phyloP scores from a whole-genome alignment of 345 rosid genomes.

The Mercurialis annua region DNA sequence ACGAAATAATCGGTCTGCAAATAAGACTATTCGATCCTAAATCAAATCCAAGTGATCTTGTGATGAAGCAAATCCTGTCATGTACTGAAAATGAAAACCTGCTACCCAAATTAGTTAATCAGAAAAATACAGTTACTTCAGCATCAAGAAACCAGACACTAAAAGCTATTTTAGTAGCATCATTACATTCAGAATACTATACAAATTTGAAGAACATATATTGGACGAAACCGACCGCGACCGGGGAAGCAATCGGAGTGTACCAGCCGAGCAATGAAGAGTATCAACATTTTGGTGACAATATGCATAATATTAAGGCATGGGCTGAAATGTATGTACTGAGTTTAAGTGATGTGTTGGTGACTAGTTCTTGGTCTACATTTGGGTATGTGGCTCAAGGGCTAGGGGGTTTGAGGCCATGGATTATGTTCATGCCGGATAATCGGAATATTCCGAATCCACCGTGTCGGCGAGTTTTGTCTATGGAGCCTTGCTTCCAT shows the following conservation, averaged over 20 bases:
- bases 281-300: conserved; percentile 16
- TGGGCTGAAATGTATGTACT: conserved; percentile 25
- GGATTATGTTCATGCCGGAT: conserved; percentile 15
- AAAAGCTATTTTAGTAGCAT: conserved; percentile 19
- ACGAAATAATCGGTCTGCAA: conserved; percentile 22
- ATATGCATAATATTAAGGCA: conserved; percentile 23
- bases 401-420: conserved; percentile 22
- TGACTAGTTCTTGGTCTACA: conserved; percentile 25
- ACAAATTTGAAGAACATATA: conserved; percentile 15
- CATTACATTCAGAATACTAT: conserved; percentile 12
- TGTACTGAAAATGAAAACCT: conserved; percentile 13
- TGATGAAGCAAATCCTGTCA: conserved; percentile 15
- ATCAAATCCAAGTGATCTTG: not conserved
- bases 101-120: not conserved
- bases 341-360: conserved; percentile 16
- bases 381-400: conserved; percentile 32
- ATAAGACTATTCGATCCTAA: conserved; percentile 13
- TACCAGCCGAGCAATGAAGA: conserved; percentile 29
- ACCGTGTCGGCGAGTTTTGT: conserved; percentile 15
- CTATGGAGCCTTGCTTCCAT: conserved; percentile 30
- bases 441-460: conserved; percentile 11
- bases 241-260: conserved; percentile 19
- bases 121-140: not conserved
- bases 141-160: not conserved
- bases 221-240: conserved; percentile 17